Evolutionary conservation across 1,284 basidiomycete species (phyloP), one percentile per base, ranked within the genome.

Genomic region (Peniophora sp.): DNA sequence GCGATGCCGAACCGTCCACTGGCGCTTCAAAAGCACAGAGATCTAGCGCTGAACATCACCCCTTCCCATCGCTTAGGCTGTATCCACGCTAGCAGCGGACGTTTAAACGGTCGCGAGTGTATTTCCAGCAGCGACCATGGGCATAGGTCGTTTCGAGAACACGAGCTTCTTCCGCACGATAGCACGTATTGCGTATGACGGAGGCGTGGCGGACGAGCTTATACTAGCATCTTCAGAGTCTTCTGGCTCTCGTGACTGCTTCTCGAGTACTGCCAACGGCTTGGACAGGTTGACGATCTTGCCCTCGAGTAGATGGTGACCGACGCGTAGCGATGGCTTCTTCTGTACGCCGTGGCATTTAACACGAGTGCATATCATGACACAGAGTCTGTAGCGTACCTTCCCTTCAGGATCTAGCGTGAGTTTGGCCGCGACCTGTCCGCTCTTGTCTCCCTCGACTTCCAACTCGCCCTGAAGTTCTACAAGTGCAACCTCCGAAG

Each of bases 221-320:
- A 68, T 62, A 37, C 67, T 64, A 12, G 9, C 1, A 6, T 39
- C 24, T 24, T 24, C 20, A 22, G 15, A n/a, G 39, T 9, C n/a
- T 42, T 41, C 8, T 48, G 34, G 37, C 47, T 32, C 23, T 43
- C 45, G 43, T 76, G 72, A 32, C 12, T 32, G 27, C 27, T 32
- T 32, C 54, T 73, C 70, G 14, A 90, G 68, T 46, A 93, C 77
- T 1, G 85, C 92, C 43, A 90, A 75, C 0, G 91, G 90, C 61
- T 88, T 92, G 0, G 83, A 66, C 10, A 97, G 74, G 41, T 72
- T 76, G 35, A 83, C 76, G 51, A 96, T 74, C 62, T 89, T 92
- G 46, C 93, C 93, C 62, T 97, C 93, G 1, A 97, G 79, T 15
- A 92, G 72, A 62, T 97, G 90, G 65, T 95, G 85, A 6, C 92